Conservation (phyloP, 192 early-diverging fungal species). For the Backusella parvicylindrica region DNA sequence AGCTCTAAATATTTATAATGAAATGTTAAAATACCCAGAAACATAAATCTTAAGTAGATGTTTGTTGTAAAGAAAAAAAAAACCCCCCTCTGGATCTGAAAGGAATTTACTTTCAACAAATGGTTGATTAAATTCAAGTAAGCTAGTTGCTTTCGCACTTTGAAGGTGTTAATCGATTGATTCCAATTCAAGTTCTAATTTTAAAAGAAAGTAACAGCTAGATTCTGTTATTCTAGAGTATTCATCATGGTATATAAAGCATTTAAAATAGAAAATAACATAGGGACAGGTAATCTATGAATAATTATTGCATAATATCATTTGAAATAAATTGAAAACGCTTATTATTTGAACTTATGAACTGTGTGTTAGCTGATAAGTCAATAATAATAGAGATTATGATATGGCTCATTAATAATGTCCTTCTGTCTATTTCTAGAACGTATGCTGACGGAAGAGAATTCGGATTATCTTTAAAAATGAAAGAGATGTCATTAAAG, state of each 20-base stretch:
- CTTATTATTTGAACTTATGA: not conserved
- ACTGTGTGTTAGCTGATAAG: not conserved
- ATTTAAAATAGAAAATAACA: not conserved
- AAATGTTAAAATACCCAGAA: not conserved
- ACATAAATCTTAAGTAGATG: not conserved
- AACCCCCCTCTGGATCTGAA: too few relatives aligned
- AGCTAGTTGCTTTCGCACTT: not conserved
- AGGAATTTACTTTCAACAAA: not conserved
- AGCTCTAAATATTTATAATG: not conserved
- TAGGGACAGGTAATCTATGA: not conserved
- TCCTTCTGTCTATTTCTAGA: not conserved
- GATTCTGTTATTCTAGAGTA: not conserved
- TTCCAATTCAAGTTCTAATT: too few relatives aligned
- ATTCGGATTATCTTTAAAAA: not conserved
- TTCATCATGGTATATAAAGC: not conserved
- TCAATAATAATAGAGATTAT: not conserved
- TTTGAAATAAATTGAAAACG: not conserved
- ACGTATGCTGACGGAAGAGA: not conserved
- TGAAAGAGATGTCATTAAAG: not conserved
- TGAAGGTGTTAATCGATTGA: not conserved
- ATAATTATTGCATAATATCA: too few relatives aligned
- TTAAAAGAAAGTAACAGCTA: too few relatives aligned
- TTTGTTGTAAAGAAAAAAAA: not conserved
- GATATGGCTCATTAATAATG: too few relatives aligned
- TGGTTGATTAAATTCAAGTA: not conserved